These are phyloP conservation scores for Cyclaneusma minus DNA, from an alignment of 2,329 filamentous ascomycete species.

Conservation along the genomic window DNA sequence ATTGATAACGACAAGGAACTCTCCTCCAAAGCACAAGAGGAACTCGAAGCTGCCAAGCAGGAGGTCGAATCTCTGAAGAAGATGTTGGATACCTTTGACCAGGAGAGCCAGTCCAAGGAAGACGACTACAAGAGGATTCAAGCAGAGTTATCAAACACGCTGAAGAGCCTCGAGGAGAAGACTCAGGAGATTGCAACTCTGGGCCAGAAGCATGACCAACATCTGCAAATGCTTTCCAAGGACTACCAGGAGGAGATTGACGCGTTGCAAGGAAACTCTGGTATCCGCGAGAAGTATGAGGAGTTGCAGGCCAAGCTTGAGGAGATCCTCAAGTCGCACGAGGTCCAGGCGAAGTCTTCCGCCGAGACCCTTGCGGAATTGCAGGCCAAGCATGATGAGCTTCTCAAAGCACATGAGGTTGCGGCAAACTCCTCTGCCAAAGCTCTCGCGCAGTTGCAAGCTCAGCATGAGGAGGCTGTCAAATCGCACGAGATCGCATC, in stretches of 20 bases:
- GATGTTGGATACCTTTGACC: slow-evolving; percentile 30
- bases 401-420: neutral
- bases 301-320: slow-evolving; percentile 41
- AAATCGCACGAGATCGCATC: no score
- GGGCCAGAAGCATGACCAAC: slow-evolving; percentile 38
- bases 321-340: slow-evolving; percentile 24
- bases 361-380: slow-evolving; percentile 8
- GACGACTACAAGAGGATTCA: slow-evolving; percentile 14
- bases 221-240: slow-evolving; percentile 40
- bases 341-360: slow-evolving; percentile 9
- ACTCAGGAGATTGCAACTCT: slow-evolving; percentile 25
- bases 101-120: slow-evolving; percentile 21
- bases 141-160: slow-evolving; percentile 13
- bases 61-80: slow-evolving; percentile 31
- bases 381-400: slow-evolving; percentile 1
- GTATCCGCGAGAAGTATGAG: slow-evolving; percentile 48
- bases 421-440: neutral
- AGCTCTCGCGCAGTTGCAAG: neutral
- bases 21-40: slow-evolving; percentile 20
- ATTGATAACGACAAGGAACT: no score
- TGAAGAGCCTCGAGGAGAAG: slow-evolving; percentile 16
- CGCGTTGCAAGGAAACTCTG: slow-evolving; percentile 43
- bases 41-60: slow-evolving; percentile 22
- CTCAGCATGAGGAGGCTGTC: neutral
- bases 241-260: slow-evolving; percentile 53